phyloP scores from a whole-genome alignment of 345 rosid species.

The Crucihimalaya himalaica region DNA sequence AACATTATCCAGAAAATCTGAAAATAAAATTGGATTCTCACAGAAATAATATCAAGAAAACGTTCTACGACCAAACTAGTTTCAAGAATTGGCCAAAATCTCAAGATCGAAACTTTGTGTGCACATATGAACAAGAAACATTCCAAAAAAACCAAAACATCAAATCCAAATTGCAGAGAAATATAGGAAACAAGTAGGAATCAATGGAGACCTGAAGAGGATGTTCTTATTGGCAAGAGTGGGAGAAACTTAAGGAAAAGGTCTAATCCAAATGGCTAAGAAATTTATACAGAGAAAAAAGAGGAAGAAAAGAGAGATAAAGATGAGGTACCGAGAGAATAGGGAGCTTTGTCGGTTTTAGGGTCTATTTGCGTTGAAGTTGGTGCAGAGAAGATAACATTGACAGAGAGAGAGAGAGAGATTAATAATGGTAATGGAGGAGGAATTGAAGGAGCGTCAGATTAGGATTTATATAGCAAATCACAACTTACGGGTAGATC shows the following conservation, averaged over 20 bases:
- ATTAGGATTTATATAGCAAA: conserved; percentile 30
- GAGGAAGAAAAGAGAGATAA: conserved; percentile 18
- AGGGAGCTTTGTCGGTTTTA: conserved; percentile 22
- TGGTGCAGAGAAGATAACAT: conserved; percentile 36
- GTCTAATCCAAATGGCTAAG: conserved; percentile 16
- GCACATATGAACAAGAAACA: background rate
- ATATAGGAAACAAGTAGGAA: background rate
- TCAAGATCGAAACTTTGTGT: conserved; percentile 19
- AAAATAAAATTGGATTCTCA: background rate
- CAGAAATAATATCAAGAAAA: background rate
- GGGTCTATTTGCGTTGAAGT: conserved; percentile 31
- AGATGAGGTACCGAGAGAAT: conserved; percentile 31
- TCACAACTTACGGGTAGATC: conserved; percentile 23
- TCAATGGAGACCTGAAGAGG: conserved; percentile 20
- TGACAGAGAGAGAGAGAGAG: conserved; percentile 21
- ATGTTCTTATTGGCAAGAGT: background rate
- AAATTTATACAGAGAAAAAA: conserved; percentile 3
- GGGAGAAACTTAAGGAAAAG: background rate
- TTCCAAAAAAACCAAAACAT: background rate
- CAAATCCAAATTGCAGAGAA: conserved; percentile 7
- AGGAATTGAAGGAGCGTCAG: conserved; percentile 10
- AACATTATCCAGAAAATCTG: conserved; percentile 3
- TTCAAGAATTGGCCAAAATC: conserved; percentile 19
- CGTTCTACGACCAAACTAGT: background rate
- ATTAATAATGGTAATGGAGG: conserved; percentile 21